Evolutionary conservation across 306 rosid species (phyloP).

Genomic region (Cucurbita moschata): DNA sequence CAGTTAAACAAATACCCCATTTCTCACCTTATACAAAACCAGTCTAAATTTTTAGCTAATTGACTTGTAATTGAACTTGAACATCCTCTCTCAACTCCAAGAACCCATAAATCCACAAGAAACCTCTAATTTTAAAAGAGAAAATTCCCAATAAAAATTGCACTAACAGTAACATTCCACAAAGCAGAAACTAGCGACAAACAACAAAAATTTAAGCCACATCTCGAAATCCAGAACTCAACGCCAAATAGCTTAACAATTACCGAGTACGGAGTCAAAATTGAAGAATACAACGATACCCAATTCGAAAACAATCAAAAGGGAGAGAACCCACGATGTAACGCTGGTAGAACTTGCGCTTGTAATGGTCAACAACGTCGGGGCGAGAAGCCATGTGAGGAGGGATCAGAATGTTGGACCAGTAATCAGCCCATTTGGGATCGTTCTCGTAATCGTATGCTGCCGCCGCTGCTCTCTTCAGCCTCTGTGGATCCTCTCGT

Average conservation of each 20-base stretch:
- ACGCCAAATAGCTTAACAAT: background rate
- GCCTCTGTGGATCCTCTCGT: slow-evolving; percentile 54
- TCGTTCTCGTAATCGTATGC: slow-evolving; percentile 85
- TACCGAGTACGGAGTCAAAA: background rate
- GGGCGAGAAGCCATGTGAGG: slow-evolving; percentile 50
- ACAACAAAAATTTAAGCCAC: background rate
- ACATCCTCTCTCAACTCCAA: background rate
- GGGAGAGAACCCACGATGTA: slow-evolving; percentile 33
- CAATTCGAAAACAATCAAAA: background rate
- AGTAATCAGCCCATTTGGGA: slow-evolving; percentile 73
- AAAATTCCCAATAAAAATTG: background rate
- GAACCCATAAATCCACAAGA: background rate
- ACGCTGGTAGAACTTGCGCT: slow-evolving; percentile 89
- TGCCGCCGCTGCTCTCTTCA: slow-evolving; percentile 67
- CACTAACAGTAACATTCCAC: background rate
- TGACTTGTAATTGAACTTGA: background rate
- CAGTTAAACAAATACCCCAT: background rate
- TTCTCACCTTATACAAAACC: background rate
- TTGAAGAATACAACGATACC: background rate
- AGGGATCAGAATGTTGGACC: slow-evolving; percentile 90
- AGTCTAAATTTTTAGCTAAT: background rate
- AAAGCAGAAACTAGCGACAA: background rate
- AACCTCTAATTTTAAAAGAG: background rate
- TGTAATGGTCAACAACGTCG: slow-evolving; percentile 67
- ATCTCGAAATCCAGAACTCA: background rate